Percentiles rank a stretch among this genome's conserved stretches.
Conservation (phyloP, 345 rosid genomes). For the Populus nigra region DNA sequence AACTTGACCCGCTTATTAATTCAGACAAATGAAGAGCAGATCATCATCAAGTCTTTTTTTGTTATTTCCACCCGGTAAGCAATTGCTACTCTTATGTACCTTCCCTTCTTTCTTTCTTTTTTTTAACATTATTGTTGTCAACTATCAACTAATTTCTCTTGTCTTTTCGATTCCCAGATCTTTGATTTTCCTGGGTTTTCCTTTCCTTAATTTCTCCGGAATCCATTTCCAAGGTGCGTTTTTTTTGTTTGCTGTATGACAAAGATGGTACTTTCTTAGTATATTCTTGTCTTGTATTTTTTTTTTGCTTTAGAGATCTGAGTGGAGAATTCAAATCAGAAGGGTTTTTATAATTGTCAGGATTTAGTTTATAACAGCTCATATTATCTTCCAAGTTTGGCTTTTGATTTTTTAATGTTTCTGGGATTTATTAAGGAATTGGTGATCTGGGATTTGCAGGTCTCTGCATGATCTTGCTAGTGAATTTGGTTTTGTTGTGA, state of each 20-base stretch:
- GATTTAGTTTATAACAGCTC: background rate
- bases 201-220: background rate
- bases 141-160: background rate
- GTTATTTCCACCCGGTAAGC: background rate
- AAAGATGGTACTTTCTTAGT: background rate
- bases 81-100: background rate
- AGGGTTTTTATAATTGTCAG: background rate
- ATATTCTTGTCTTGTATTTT: background rate
- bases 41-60: background rate
- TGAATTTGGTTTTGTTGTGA: background rate
- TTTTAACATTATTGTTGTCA: background rate
- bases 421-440: background rate
- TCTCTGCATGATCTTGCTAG: slow-evolving; percentile 7
- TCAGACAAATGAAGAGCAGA: background rate
- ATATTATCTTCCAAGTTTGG: background rate
- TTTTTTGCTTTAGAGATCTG: background rate
- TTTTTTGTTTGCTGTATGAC: background rate
- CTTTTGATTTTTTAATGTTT: background rate
- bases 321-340: background rate
- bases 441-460: slow-evolving; percentile 6
- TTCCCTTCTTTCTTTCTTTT: background rate
- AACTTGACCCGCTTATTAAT: slow-evolving; percentile 28
- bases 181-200: slow-evolving; percentile 10
- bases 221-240: slow-evolving; percentile 20
- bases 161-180: slow-evolving; percentile 24